phyloP scores from a whole-genome alignment of 495 filamentous ascomycete species.

The Friedmanniomyces endolithicus region DNA sequence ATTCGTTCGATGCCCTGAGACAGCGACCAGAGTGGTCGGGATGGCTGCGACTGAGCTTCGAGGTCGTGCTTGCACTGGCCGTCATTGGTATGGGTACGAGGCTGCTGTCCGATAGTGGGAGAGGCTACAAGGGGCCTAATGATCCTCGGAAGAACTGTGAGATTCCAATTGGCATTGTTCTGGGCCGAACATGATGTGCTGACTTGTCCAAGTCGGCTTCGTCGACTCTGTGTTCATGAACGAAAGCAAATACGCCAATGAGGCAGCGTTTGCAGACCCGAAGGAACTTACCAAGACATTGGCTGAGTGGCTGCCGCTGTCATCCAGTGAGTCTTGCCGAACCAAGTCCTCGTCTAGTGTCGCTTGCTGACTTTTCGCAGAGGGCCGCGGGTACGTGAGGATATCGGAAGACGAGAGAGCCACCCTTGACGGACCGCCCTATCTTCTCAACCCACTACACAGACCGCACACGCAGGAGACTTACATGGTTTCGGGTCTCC shows the following conservation, averaged over 20 bases:
- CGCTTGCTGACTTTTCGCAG: constrained; percentile 1
- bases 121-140: neutral
- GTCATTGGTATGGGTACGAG: neutral
- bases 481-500: constrained; percentile 10
- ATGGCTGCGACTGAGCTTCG: neutral
- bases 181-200: neutral
- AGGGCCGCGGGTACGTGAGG: constrained; percentile 14
- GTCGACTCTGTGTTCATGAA: constrained; percentile 12
- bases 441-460: constrained; percentile 8
- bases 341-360: neutral
- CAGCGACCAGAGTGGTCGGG: neutral
- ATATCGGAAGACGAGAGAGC: constrained; percentile 4
- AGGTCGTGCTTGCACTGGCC: neutral
- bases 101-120: neutral
- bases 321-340: constrained; percentile 7
- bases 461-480: neutral
- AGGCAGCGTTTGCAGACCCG: constrained; percentile 2
- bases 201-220: constrained; percentile 4
- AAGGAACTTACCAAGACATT: neutral
- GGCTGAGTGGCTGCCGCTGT: constrained; percentile 6
- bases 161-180: neutral
- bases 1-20: neutral
- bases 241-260: constrained; percentile 11
- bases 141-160: constrained; percentile 1
- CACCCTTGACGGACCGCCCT: constrained; percentile 8